Conservation (phyloP, 768 basidiomycete species). For the Boletus reticuloceps region DNA sequence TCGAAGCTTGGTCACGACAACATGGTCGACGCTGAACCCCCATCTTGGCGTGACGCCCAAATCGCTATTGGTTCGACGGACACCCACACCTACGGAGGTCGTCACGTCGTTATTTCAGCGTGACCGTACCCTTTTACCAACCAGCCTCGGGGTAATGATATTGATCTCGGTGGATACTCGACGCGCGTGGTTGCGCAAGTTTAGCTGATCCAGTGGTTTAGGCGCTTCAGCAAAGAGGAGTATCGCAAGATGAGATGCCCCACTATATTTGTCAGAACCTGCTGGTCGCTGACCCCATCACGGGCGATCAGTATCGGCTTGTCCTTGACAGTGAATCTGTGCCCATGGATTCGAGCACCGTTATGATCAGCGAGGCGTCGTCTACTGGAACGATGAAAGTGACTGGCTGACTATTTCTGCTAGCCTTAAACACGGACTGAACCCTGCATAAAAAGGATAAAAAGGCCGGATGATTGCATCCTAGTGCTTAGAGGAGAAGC, state of each 20-base stretch:
- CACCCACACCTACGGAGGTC: not conserved
- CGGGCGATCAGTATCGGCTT: conserved; percentile 9
- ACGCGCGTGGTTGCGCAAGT: not conserved
- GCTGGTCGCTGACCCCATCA: too few relatives aligned
- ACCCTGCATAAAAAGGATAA: too few relatives aligned
- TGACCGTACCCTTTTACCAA: not conserved
- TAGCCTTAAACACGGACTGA: not conserved
- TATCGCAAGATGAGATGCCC: conserved; percentile 6
- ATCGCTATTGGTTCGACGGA: not conserved
- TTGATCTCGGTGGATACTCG: not conserved
- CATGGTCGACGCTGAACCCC: too few relatives aligned
- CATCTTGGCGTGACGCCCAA: too few relatives aligned
- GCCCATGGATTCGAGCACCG: not conserved
- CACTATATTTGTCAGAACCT: too few relatives aligned
- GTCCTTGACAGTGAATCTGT: not conserved
- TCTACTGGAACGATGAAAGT: not conserved
- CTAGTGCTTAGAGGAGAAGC: too few relatives aligned
- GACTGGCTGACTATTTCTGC: not conserved
- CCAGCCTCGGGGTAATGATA: not conserved
- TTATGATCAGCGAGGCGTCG: conserved; percentile 6
- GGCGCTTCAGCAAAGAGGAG: not conserved
- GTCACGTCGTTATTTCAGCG: not conserved
- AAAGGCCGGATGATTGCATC: too few relatives aligned
- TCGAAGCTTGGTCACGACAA: not conserved
- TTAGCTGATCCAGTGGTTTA: not conserved